A percentile compares a stretch with the other conserved stretches of the same genome.
Evolutionary conservation across 139 green algal genomes (phyloP).

Genomic region (Nannochloris sp.): DNA sequence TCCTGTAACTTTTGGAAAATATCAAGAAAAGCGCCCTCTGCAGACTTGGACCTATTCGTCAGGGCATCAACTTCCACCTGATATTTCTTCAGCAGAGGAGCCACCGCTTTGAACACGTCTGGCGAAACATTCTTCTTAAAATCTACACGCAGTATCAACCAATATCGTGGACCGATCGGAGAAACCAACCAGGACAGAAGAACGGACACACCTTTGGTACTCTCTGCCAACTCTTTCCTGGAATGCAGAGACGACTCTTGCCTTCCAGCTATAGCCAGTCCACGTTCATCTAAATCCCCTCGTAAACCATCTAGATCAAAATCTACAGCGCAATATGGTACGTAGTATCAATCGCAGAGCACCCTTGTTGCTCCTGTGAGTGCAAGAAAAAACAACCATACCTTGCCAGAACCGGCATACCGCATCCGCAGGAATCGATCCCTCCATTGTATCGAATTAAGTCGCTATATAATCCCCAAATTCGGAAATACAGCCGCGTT

Average conservation of each 20-base stretch:
- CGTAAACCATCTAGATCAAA: conserved; percentile 76
- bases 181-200: too few species aligned
- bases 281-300: conserved; percentile 66
- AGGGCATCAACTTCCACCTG: conserved; percentile 86
- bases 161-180: not conserved
- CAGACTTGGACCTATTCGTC: conserved; percentile 56
- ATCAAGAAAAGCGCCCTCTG: conserved; percentile 68
- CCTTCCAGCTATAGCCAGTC: conserved; percentile 66
- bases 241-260: conserved; percentile 63
- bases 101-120: conserved; percentile 43
- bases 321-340: conserved; percentile 34
- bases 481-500: too few species aligned
- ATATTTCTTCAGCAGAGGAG: conserved; percentile 71
- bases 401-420: conserved; percentile 20
- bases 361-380: not conserved
- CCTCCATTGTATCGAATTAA: not conserved
- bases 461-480: not conserved
- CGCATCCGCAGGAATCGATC: not conserved
- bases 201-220: conserved; percentile 35
- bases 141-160: conserved; percentile 14
- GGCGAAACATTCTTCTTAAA: conserved; percentile 22
- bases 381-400: not conserved
- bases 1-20: conserved; percentile 89
- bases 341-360: not conserved
- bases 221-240: conserved; percentile 49